Percentiles rank a stretch among this genome's conserved stretches.
These are phyloP conservation scores for Penicillium macrosclerotiorum DNA, from an alignment of 495 filamentous ascomycete species.

Conservation along the genomic window DNA sequence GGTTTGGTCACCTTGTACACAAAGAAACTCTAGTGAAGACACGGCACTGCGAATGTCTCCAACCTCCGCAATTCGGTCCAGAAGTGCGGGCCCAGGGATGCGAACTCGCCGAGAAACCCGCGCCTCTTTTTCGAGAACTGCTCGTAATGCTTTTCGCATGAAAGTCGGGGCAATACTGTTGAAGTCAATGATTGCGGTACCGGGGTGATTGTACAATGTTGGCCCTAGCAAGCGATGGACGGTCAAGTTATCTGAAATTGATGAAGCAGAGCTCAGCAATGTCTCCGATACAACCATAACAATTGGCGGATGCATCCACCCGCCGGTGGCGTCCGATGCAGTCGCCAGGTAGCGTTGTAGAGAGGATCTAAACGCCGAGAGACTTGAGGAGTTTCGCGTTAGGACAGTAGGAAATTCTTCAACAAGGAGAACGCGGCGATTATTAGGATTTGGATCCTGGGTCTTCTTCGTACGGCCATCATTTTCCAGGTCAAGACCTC, in stretches of 20 bases:
- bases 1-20: conserved; percentile 65
- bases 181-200: conserved; percentile 77
- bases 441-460: conserved; percentile 14
- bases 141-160: conserved; percentile 75
- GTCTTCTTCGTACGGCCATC: neutral
- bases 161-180: conserved; percentile 88
- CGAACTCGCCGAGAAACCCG: conserved; percentile 62
- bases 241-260: conserved; percentile 82
- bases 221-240: conserved; percentile 84
- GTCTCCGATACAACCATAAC: conserved; percentile 92
- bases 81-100: conserved; percentile 66
- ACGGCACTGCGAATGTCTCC: conserved; percentile 93
- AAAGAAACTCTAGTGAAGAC: conserved; percentile 85
- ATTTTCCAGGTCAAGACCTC: conserved; percentile 61
- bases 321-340: conserved; percentile 25
- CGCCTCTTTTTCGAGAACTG: conserved; percentile 78
- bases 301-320: conserved; percentile 60
- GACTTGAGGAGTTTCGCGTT: conserved; percentile 59
- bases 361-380: conserved; percentile 72
- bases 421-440: conserved; percentile 66
- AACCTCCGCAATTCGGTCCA: conserved; percentile 73
- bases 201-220: conserved; percentile 74
- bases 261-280: conserved; percentile 68
- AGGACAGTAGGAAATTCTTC: conserved; percentile 94
- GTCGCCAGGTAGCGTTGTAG: conserved; percentile 67